phyloP scores from a whole-genome alignment of 352 stramenopile genomes.

The Globisporangium iwayamae region DNA sequence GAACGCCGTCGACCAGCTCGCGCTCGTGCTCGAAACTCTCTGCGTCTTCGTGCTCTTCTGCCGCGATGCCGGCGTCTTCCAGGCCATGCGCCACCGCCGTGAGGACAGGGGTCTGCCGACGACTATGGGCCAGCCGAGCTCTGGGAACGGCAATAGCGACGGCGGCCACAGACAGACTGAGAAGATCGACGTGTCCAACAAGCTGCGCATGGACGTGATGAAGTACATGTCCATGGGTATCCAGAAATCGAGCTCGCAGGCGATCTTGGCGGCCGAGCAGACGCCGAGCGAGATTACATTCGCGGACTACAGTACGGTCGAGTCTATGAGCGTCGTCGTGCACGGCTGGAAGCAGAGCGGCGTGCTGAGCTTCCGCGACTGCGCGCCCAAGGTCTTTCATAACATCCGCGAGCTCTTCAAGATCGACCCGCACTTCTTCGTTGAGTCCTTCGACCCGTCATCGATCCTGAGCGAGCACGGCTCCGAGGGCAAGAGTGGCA shows the following conservation, averaged over 20 bases:
- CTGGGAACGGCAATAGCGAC: slow-evolving; percentile 1
- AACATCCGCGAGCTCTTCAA: slow-evolving; percentile 72
- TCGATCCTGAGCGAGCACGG: slow-evolving; percentile 76
- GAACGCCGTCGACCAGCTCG: slow-evolving; percentile 68
- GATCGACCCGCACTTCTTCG: slow-evolving; percentile 63
- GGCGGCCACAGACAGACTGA: slow-evolving; percentile 18
- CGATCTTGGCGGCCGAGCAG: slow-evolving; percentile 31
- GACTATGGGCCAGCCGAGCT: slow-evolving; percentile 22
- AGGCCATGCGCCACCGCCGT: slow-evolving; percentile 21
- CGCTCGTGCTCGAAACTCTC: slow-evolving; percentile 68
- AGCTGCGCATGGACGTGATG: slow-evolving; percentile 83
- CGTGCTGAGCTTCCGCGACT: slow-evolving; percentile 70
- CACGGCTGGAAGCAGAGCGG: slow-evolving; percentile 51
- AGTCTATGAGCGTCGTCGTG: slow-evolving; percentile 70
- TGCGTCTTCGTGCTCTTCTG: slow-evolving; percentile 74
- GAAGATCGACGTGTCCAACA: slow-evolving; percentile 71
- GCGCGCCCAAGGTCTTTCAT: slow-evolving; percentile 75
- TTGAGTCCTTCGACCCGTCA: slow-evolving; percentile 71
- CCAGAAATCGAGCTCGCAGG: slow-evolving; percentile 63
- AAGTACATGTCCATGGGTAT: slow-evolving; percentile 86
- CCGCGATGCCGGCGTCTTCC: slow-evolving; percentile 64
- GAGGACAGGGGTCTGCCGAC: slow-evolving; percentile 13
- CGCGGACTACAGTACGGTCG: slow-evolving; percentile 67
- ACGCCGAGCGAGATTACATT: slow-evolving; percentile 35
- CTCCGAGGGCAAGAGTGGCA: slow-evolving; percentile 81